Conservation (phyloP, 495 filamentous ascomycete species). For the Penicillium egyptiacum region DNA sequence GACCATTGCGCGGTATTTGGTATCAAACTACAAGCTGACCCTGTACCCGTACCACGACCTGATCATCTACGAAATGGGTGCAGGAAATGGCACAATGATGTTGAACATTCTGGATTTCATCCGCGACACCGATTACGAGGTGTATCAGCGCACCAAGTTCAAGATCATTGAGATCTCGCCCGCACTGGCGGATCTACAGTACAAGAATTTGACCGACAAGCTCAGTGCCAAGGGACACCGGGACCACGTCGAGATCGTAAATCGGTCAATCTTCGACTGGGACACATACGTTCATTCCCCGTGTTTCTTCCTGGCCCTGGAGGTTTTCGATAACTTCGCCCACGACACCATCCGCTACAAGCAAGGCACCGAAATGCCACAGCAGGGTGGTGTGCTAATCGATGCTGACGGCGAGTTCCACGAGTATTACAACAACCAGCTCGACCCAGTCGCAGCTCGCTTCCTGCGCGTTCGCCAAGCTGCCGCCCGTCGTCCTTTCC, state of each 20-base stretch:
- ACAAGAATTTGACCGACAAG: slow-evolving; percentile 61
- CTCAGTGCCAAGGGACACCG: slow-evolving; percentile 70
- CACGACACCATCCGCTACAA: slow-evolving; percentile 94
- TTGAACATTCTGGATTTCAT: slow-evolving; percentile 97
- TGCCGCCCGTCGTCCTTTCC: slow-evolving; percentile 56
- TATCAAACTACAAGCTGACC: slow-evolving; percentile 92
- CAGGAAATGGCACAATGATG: slow-evolving; percentile 97
- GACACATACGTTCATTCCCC: slow-evolving; percentile 77
- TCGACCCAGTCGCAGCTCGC: slow-evolving; percentile 81
- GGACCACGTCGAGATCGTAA: slow-evolving; percentile 88
- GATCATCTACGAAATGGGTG: slow-evolving; percentile 98
- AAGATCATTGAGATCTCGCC: slow-evolving; percentile 93
- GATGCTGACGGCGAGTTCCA: slow-evolving; percentile 85
- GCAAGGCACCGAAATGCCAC: slow-evolving; percentile 64
- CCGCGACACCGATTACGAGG: slow-evolving; percentile 80
- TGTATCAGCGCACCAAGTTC: slow-evolving; percentile 92
- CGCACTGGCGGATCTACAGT: slow-evolving; percentile 74
- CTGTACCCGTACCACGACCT: slow-evolving; percentile 95
- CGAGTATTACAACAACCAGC: slow-evolving; percentile 77
- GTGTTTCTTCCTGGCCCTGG: slow-evolving; percentile 97
- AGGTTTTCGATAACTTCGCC: slow-evolving; percentile 98
- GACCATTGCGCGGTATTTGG: slow-evolving; percentile 88
- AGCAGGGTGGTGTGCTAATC: slow-evolving; percentile 86
- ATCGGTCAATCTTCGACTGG: slow-evolving; percentile 95
- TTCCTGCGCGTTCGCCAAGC: slow-evolving; percentile 77